Conservation (phyloP, 148 eudicot species). For the Heliosperma pusillum region DNA sequence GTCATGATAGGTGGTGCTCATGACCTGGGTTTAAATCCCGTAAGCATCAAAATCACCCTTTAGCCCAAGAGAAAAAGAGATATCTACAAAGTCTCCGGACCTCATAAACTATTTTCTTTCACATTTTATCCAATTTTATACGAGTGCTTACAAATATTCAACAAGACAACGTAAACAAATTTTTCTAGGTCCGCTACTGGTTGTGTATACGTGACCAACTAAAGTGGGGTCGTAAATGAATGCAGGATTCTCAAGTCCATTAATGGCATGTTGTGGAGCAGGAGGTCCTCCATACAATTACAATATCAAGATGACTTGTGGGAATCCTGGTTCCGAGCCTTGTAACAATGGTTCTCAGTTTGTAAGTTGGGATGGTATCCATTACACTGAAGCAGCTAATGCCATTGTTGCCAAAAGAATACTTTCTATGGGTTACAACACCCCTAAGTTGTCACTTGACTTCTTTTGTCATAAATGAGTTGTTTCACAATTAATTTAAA, state of each 20-base stretch:
- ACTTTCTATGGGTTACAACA: constrained; percentile 59
- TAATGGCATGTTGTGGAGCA: constrained; percentile 87
- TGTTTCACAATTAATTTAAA: background rate
- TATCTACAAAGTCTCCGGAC: no score
- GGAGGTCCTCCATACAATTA: constrained; percentile 95
- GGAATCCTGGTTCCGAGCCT: constrained; percentile 52
- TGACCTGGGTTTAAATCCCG: no score
- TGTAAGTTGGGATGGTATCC: constrained; percentile 88
- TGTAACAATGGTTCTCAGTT: constrained; percentile 49
- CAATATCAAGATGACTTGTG: constrained; percentile 55
- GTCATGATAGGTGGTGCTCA: no score
- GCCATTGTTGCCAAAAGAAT: constrained; percentile 57
- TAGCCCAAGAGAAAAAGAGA: no score
- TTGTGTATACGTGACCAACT: background rate
- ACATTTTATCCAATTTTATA: no score
- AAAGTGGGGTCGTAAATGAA: background rate
- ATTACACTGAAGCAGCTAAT: constrained; percentile 89
- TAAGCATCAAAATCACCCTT: no score
- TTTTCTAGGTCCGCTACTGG: background rate
- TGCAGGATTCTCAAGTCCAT: constrained; percentile 67
- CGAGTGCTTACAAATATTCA: no score
- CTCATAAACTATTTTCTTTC: no score
- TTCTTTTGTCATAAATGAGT: constrained; percentile 57
- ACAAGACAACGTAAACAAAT: background rate
- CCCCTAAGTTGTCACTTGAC: constrained; percentile 56